Evolutionary conservation across 2,329 filamentous ascomycete species (phyloP), one percentile per base, ranked within the genome.

Genomic region (Penicillium sp.): DNA sequence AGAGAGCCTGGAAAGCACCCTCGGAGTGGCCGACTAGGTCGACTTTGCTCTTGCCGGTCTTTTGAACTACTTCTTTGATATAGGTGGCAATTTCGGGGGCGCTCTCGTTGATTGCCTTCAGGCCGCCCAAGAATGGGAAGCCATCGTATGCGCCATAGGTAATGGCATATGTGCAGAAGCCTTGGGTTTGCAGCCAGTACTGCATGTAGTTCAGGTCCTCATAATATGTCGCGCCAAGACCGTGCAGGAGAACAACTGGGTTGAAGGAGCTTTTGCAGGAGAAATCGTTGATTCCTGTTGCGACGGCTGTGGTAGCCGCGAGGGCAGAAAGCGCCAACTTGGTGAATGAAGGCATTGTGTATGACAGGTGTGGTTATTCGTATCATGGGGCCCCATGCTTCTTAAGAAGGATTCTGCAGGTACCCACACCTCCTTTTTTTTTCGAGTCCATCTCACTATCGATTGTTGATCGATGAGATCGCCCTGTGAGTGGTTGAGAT

Each of bases 1-100:
- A 75, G 2, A 78, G 62, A 1, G 71, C 54, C 55, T 77, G 74
- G 53, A 78, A 75, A 6, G 67, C 76, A 42, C 76, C 76, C 60
- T 78, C 76, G 2, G 76, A 78, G 60, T 78, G 76, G 8, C 76
- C 76, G 16, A 78, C 74, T 1, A 78, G 55, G 52, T 78, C 71
- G 31, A 78, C 65, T 47, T 74, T 75, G n/a, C 52, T 42, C 5
- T 72, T 70, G 10, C 70, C 72, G 3, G 75, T 76, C 55, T 69
- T 66, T 5, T 65, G 50, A 16, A 62, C 57, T 0, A 78, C 74
- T 38, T 74, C 66, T 20, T 64, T 66, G 52, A 78, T 68, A 61
- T 76, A 78, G 2, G 54, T 63, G 2, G 75, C 76, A 50, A 78
- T 74, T 43, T 78, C 71, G 10, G 55, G 54, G 4, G 75, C 71